Evolutionary conservation across 768 basidiomycete genomes (phyloP), one percentile per base, ranked within the genome.

Genomic region (Macrolepiota dolichaula): DNA sequence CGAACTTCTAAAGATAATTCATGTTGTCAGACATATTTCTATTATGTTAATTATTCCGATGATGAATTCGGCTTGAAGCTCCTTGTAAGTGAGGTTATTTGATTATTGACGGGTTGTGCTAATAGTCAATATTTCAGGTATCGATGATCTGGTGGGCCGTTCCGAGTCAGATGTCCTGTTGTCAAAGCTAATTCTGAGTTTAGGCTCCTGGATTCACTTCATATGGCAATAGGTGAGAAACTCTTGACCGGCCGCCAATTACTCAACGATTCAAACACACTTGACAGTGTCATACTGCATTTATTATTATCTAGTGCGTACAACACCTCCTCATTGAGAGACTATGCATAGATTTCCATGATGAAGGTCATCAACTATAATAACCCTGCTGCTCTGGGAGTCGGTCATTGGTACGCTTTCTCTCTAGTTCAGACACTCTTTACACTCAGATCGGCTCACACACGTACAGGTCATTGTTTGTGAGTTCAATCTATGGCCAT

Each of bases 301-400:
- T 56, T 79, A 80, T 63, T 68, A 73, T 63, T 79, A 80, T 63
- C 68, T 79, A 40, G 75, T 74, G 51, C 25, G 72, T 63, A 52
- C 17, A 15, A 17, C 3, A 17, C 10, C 22, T 53, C 27, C 19
- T 35, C 17, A 1, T 2, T 6, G 24, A n/a, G 22, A 32, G 32
- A 32, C 17, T 4, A 42, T 25, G 19, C 15, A 38, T 42, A 24
- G 29, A 77, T 36, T 19, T 24, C 22, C 25, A 19, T 49, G 9
- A 27, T 49, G 36, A 54, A 61, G 78, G 70, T 79, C 22, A 71
- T 72, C 38, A 79, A 75, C 63, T 79, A 72, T 58, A 67, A 67
- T 36, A 74, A 78, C 61, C 70, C 72, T 3, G n/a, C 55, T 1
- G 76, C 70, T 7, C 69, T 79, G 5, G 71, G 52, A 4, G 27